Evolutionary conservation across 2,329 filamentous ascomycete species (phyloP).

Genomic region (Exophiala lecanii-corni): DNA sequence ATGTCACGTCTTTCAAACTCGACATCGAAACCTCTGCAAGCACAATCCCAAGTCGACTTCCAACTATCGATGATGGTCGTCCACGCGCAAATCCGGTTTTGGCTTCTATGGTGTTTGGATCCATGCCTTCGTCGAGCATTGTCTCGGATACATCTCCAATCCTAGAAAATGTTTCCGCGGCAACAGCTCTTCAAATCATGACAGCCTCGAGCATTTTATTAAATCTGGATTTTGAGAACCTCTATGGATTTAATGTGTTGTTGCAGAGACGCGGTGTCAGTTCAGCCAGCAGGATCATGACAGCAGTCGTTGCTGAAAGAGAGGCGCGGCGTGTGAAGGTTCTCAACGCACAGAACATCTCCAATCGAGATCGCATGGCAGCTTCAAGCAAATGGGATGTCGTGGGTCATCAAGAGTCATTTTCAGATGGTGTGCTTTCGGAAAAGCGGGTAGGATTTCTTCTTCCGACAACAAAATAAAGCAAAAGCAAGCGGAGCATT

Average conservation of each 20-base stretch:
- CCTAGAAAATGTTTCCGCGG: conserved; percentile 7
- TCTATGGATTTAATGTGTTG: conserved; percentile 17
- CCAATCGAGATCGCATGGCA: conserved; percentile 21
- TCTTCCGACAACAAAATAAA: conserved; percentile 12
- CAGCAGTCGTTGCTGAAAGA: conserved; percentile 20
- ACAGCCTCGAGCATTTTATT: conserved; percentile 24
- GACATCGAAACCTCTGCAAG: conserved; percentile 8
- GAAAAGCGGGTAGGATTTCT: conserved; percentile 25
- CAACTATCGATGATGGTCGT: conserved; percentile 18
- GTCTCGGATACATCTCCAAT: conserved; percentile 16
- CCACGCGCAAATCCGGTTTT: conserved; percentile 23
- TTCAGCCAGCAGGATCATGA: conserved; percentile 15
- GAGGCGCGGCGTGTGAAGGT: conserved; percentile 21
- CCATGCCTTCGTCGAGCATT: conserved; percentile 22
- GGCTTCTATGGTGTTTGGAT: conserved; percentile 27
- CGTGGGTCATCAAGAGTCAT: conserved; percentile 21
- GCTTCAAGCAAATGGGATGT: conserved; percentile 22
- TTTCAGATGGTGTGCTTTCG: conserved; percentile 13
- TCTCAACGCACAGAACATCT: conserved; percentile 9
- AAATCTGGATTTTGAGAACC: conserved; percentile 25
- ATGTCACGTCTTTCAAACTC: conserved; percentile 19
- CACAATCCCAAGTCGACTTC: conserved; percentile 19
- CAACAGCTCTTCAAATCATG: conserved; percentile 11
- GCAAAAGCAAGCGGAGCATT: neutral
- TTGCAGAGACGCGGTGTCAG: conserved; percentile 4